A percentile compares a stretch with the other conserved stretches of the same genome.
These are phyloP conservation scores for Colletotrichum tanaceti DNA, from an alignment of 2,329 filamentous ascomycete species.

Conservation along the genomic window DNA sequence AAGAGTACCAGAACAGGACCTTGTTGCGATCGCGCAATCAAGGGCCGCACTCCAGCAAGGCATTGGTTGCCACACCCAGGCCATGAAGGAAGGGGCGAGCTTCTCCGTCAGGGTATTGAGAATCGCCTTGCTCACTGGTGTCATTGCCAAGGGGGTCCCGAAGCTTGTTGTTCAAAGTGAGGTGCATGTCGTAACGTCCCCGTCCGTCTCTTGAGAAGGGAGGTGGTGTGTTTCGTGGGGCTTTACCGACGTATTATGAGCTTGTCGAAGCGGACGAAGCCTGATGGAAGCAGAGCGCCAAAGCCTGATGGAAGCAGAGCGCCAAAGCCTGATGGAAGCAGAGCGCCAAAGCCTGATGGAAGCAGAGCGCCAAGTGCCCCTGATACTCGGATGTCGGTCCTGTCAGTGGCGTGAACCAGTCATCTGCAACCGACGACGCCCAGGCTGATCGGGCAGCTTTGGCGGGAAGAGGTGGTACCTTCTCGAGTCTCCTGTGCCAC, in stretches of 20 bases:
- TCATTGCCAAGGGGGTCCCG: slow-evolving; percentile 4
- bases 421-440: slow-evolving; percentile 37
- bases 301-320: not conserved
- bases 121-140: slow-evolving; percentile 12
- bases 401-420: not conserved
- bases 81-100: slow-evolving; percentile 20
- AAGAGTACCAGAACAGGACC: slow-evolving; percentile 2
- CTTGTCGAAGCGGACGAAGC: not conserved
- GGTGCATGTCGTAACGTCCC: not conserved
- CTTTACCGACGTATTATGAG: slow-evolving; percentile 14
- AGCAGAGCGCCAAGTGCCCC: slow-evolving; percentile 1
- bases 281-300: slow-evolving; percentile 4
- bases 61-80: not conserved
- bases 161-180: not conserved
- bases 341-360: slow-evolving; percentile 8
- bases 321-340: slow-evolving; percentile 7
- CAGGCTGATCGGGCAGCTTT: slow-evolving; percentile 37
- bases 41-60: not conserved
- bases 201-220: not conserved
- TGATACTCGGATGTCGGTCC: slow-evolving; percentile 4
- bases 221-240: slow-evolving; percentile 8
- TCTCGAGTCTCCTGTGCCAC: slow-evolving; percentile 23
- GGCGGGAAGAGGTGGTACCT: slow-evolving; percentile 17
- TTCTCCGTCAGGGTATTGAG: slow-evolving; percentile 29
- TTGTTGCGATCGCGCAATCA: slow-evolving; percentile 12